A percentile compares a stretch with the other conserved stretches of the same genome.
These are phyloP conservation scores for Misopates orontium DNA, from an alignment of 257 asterid species.

Conservation along the genomic window DNA sequence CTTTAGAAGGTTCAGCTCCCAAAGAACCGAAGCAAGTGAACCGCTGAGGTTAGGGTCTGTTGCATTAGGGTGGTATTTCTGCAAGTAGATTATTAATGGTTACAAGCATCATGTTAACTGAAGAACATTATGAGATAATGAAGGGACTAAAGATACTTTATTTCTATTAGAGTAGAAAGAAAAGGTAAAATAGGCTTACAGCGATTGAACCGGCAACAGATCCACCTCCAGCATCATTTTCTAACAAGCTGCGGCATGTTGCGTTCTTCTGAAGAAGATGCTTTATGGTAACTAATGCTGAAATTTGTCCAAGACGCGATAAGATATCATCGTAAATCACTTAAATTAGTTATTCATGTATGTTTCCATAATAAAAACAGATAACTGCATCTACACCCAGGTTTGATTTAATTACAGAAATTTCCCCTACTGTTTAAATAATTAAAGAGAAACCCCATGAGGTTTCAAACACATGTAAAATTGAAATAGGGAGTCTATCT, in stretches of 20 bases:
- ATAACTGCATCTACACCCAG: too few species aligned
- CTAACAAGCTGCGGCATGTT: conserved; percentile 86
- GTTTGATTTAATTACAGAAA: too few species aligned
- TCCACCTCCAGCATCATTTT: conserved; percentile 96
- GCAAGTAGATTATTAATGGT: conserved; percentile 28
- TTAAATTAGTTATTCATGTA: background rate
- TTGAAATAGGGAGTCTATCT: too few species aligned
- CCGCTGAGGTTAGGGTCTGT: conserved; percentile 92
- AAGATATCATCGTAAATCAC: conserved; percentile 2
- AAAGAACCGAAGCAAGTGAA: conserved; percentile 92
- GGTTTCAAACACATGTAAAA: too few species aligned
- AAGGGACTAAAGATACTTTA: background rate
- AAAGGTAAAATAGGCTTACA: conserved; percentile 43
- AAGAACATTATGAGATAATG: background rate
- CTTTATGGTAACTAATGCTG: conserved; percentile 85
- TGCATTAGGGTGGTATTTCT: conserved; percentile 84
- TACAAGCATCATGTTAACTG: too few species aligned
- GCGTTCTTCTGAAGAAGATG: conserved; percentile 84
- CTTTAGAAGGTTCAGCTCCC: conserved; percentile 88
- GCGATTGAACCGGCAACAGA: conserved; percentile 91
- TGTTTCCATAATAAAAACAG: background rate
- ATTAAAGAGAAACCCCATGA: too few species aligned
- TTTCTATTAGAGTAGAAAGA: background rate
- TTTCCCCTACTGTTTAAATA: too few species aligned
- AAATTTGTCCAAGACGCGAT: conserved; percentile 23